Evolutionary conservation across 805 yeast genomes (phyloP), one percentile per base, ranked within the genome.

Genomic region (Candida sonorensis): DNA sequence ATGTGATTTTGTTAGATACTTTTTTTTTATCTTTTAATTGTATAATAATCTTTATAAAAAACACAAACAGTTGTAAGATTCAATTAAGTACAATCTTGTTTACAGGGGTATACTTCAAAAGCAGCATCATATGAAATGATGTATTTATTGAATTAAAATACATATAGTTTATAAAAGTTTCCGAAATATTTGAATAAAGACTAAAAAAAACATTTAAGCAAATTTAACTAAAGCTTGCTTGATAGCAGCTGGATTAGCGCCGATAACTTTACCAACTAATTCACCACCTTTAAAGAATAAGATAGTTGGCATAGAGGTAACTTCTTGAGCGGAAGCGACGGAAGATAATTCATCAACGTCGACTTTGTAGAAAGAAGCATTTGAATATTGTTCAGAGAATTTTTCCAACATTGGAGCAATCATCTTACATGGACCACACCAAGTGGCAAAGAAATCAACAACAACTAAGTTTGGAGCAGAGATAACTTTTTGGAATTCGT

Each of bases 391-490:
- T 29, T 62, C 59, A 26, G 87, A 67, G 54, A 88, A 80, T 61
- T 81, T 81, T 56, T 88, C 95, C 49, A 90, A 66, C 66, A 85
- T 67, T 50, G 98, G 98, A 35, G 96, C 88, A 64, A 92, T 81
- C 77, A 84, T 84, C 74, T 90, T 92, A 72, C 98, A 90, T 41
- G 98, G 97, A 49, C 97, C 97, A 65, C 98, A 90, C 97, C 97
- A 92, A 41, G 88, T 77, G 51, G 97, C 97, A 57, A 75, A 88
- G 69, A 90, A 92, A 69, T 92, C 97, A 48, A 92, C 85, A 48
- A 92, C 88, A 48, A 86, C 88, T 55, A 86, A 69, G 50, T 81
- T 83, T 25, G 41, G 21, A 46, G 73, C 74, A 37, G 61, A 48
- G 53, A 81, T 72, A 45, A 78, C 81, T 38, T 68, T 66, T 34